A percentile compares a stretch with the other conserved stretches of the same genome.
These are phyloP conservation scores for Trichophyton simii DNA, from an alignment of 2,329 filamentous ascomycete species.

Conservation along the genomic window DNA sequence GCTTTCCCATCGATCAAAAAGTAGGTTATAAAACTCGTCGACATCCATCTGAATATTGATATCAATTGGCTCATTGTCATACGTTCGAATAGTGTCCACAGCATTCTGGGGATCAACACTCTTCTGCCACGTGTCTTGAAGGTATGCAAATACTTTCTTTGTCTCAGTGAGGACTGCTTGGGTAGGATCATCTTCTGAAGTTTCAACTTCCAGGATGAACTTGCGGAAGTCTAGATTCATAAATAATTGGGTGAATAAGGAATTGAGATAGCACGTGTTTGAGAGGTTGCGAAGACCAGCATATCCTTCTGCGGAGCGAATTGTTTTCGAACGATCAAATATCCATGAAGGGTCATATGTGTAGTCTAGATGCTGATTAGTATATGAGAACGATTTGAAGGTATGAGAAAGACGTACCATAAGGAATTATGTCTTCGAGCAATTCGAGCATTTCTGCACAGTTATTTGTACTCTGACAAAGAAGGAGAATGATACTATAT, in stretches of 20 bases:
- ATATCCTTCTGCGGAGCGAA: constrained; percentile 69
- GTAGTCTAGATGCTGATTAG: constrained; percentile 37
- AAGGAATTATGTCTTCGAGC: constrained; percentile 41
- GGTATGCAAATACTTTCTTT: constrained; percentile 66
- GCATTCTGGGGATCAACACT: constrained; percentile 61
- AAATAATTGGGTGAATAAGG: constrained; percentile 82
- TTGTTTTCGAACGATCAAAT: constrained; percentile 53
- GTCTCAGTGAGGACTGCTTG: constrained; percentile 65
- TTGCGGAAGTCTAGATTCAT: constrained; percentile 83
- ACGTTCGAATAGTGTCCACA: constrained; percentile 65
- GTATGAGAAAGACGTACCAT: constrained; percentile 27
- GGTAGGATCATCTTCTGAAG: constrained; percentile 42
- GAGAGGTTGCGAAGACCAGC: constrained; percentile 84
- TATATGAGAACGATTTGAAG: neutral
- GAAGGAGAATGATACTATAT: constrained; percentile 46
- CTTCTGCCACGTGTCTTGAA: constrained; percentile 71
- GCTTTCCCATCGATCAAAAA: constrained; percentile 83
- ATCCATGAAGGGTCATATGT: constrained; percentile 48
- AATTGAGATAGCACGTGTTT: constrained; percentile 96
- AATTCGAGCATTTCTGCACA: constrained; percentile 42
- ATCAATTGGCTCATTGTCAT: constrained; percentile 72
- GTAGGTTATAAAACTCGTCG: constrained; percentile 89
- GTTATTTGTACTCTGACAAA: constrained; percentile 42
- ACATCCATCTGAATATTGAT: constrained; percentile 92
- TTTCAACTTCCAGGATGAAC: constrained; percentile 60